A percentile compares a stretch with the other conserved stretches of the same genome.
Conservation (phyloP, 2,329 filamentous ascomycete species). For the Cadophora sp. region DNA sequence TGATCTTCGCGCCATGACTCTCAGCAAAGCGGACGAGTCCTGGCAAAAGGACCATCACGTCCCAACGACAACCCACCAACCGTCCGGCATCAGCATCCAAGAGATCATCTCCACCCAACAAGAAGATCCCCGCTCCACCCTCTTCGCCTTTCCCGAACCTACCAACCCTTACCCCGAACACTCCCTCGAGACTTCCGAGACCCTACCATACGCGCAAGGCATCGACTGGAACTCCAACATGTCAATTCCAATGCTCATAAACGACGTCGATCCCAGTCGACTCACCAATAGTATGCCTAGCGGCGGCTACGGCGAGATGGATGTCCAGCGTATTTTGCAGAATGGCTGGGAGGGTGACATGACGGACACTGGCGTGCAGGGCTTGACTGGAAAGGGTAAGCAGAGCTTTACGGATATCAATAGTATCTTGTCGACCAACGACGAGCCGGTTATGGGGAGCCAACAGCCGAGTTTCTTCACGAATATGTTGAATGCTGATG, state of each 20-base stretch:
- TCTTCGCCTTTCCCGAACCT: constrained; percentile 32
- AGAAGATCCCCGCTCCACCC: constrained; percentile 18
- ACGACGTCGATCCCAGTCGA: neutral
- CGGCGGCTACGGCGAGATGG: constrained; percentile 58
- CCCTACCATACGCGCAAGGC: constrained; percentile 45
- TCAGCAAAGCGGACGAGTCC: neutral
- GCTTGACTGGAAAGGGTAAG: constrained; percentile 35
- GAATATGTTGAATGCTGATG: constrained; percentile 37
- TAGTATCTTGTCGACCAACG: constrained; percentile 36
- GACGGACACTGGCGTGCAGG: constrained; percentile 27
- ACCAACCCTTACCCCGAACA: constrained; percentile 36
- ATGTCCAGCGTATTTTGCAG: constrained; percentile 65
- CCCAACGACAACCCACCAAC: constrained; percentile 3
- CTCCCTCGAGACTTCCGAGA: constrained; percentile 42
- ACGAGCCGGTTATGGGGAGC: constrained; percentile 29
- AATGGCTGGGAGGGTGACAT: constrained; percentile 51
- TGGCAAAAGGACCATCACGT: neutral
- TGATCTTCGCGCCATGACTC: constrained; percentile 1
- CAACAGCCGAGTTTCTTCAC: constrained; percentile 32
- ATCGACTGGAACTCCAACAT: constrained; percentile 55
- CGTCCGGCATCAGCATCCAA: constrained; percentile 37
- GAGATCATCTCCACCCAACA: constrained; percentile 39
- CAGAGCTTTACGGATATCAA: constrained; percentile 40
- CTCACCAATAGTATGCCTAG: constrained; percentile 31
- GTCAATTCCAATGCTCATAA: constrained; percentile 40